Conservation (phyloP, 73 alveolate genomes). For the Paraurostyla sp. region DNA sequence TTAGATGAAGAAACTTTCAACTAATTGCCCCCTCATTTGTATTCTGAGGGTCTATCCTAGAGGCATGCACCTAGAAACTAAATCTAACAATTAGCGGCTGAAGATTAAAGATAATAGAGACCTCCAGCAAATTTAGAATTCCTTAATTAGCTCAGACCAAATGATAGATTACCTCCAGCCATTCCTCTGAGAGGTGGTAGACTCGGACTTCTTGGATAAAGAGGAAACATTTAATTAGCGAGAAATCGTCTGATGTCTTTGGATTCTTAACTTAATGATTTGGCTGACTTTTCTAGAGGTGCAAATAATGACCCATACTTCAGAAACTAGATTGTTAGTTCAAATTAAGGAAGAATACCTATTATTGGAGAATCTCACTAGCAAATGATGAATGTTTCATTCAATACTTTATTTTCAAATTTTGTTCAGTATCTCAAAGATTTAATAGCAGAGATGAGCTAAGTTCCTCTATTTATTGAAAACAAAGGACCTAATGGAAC, state of each 20-base stretch:
- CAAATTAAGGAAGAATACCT: background rate
- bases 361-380: too few relatives aligned
- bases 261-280: constrained; percentile 36
- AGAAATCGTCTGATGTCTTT: constrained; percentile 19
- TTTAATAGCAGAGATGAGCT: too few relatives aligned
- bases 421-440: too few relatives aligned
- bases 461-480: too few relatives aligned
- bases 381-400: too few relatives aligned
- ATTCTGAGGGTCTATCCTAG: constrained; percentile 6
- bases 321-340: background rate
- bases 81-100: background rate
- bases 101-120: background rate
- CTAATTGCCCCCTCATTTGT: background rate
- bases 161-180: too few relatives aligned
- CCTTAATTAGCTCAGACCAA: background rate
- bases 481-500: background rate
- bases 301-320: constrained; percentile 47
- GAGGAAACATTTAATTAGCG: background rate
- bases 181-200: background rate
- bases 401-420: too few relatives aligned
- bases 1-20: constrained; percentile 20
- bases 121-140: background rate
- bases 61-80: background rate
- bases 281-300: constrained; percentile 37
- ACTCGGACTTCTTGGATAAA: background rate